A percentile compares a stretch with the other conserved stretches of the same genome.
These are phyloP conservation scores for Alternaria postmessia DNA, from an alignment of 2,329 filamentous ascomycete genomes.

Conservation along the genomic window DNA sequence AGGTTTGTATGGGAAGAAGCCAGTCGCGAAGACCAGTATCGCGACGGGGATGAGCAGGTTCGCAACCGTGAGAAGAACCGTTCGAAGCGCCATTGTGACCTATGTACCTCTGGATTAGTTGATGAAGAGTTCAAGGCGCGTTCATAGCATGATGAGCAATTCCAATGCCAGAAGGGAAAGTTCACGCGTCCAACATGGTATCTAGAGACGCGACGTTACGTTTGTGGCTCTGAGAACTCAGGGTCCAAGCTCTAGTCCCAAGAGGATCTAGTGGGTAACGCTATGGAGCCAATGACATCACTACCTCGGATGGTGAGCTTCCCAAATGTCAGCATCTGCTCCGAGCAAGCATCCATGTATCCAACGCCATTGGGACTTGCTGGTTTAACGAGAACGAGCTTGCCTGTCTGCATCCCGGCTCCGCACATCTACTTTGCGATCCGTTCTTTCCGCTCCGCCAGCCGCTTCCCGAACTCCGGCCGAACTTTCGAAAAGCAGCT, in stretches of 20 bases:
- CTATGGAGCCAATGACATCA: constrained; percentile 48
- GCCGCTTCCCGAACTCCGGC: constrained; percentile 5
- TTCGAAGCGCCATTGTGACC: constrained; percentile 35
- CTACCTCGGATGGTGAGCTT: constrained; percentile 20
- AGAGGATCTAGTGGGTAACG: constrained; percentile 22
- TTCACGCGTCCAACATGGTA: constrained; percentile 30
- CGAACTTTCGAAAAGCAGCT: constrained; percentile 27
- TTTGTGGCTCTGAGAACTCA: constrained; percentile 20
- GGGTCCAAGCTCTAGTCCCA: constrained; percentile 39
- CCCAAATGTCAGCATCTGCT: constrained; percentile 13
- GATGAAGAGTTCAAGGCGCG: background rate
- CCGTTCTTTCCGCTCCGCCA: constrained; percentile 1
- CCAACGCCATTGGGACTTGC: constrained; percentile 22
- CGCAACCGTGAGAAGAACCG: constrained; percentile 65
- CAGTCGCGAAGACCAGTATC: constrained; percentile 75
- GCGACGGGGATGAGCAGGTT: constrained; percentile 81
- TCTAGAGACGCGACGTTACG: constrained; percentile 33
- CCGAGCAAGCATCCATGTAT: constrained; percentile 23
- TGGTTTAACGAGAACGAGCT: background rate
- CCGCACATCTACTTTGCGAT: constrained; percentile 2
- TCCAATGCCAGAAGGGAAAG: constrained; percentile 7
- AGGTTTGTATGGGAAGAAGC: constrained; percentile 98
- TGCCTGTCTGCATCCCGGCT: background rate
- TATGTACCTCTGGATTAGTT: constrained; percentile 7
- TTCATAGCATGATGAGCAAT: constrained; percentile 19